phyloP scores from a whole-genome alignment of 164 flowering plant genomes.

The Piper longum region DNA sequence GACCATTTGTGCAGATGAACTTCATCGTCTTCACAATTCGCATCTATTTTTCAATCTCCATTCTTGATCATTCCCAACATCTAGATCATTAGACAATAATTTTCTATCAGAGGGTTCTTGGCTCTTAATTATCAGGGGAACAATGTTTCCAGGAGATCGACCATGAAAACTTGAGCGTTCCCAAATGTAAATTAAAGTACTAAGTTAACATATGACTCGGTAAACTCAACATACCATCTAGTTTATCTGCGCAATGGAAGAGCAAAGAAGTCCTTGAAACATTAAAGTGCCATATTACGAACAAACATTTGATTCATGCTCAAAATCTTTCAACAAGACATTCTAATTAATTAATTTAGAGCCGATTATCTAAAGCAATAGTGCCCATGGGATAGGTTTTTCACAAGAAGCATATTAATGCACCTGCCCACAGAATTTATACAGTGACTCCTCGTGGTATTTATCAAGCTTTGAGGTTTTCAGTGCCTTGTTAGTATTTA shows the following conservation, averaged over 20 bases:
- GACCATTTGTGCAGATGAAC: background rate
- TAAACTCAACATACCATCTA: background rate
- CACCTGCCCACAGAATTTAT: slow-evolving; percentile 6
- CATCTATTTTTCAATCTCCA: background rate
- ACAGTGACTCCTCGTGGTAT: background rate
- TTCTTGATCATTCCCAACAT: background rate
- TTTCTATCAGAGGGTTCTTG: background rate
- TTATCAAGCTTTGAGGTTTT: slow-evolving; percentile 2
- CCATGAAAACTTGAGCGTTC: too few species aligned
- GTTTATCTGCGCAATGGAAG: too few species aligned
- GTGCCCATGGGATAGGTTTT: background rate
- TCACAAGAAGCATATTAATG: background rate
- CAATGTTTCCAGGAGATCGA: background rate
- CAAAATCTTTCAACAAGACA: background rate
- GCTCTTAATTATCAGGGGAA: background rate
- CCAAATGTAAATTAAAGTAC: too few species aligned
- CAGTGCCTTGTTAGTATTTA: slow-evolving; percentile 4
- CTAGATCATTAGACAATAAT: background rate
- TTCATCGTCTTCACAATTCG: background rate
- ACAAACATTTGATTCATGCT: slow-evolving; percentile 1
- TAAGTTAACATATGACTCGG: background rate
- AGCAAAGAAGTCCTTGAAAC: slow-evolving; percentile 1
- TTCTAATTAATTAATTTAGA: background rate
- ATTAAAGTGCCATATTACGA: background rate
- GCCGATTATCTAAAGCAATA: background rate